Evolutionary conservation across 1,139 yeast species (phyloP), one percentile per base, ranked within the genome.

Genomic region (Pichia sorboxylosa): DNA sequence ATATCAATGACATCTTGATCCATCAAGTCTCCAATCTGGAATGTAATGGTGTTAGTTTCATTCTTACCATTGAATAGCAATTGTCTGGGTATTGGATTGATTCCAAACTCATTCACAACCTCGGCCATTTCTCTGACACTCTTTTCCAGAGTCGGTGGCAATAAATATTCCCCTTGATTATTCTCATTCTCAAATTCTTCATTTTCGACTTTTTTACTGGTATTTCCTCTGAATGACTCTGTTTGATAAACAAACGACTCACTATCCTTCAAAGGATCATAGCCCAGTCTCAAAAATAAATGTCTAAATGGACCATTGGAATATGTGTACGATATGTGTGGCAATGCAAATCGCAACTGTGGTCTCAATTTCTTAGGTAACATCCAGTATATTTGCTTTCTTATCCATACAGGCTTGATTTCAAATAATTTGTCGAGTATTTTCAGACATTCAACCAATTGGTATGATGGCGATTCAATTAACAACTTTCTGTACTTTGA

Each of bases 281-380:
- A 63, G 0, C 96, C 97, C 45, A 75, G 73, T 45, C 63, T 69
- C 28, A 84, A 73, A 51, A 79, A 83, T n/a, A 93, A 72, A 41
- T 84, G 84, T 47, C 97, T 66, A 94, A 95, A 90, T 0, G 98
- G 98, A 0, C 99, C 98, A 49, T 80, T 80, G 22, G 79, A 73
- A 52, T 76, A 81, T 26, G 82, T 67, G 51, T 73, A 90, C 0
- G 94, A 67, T 0, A 85, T 80, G 48, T 81, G 76, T 0, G 97
- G 94, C 31, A 92, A 57, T 0, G 95, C 92, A 41, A 68, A 74
- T 44, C 81, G 77, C 26, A 87, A 55, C 14, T 68, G 66, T 38
- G 67, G 58, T 40, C 65, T 60, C 30, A 71, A 57, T 10, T 65
- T 64, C 4, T 56, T 52, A 0, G 84, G 79, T 2, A 73, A 62